A percentile compares a stretch with the other conserved stretches of the same genome.
phyloP scores from a whole-genome alignment of 208 protist species.

The Leptomonas seymouri region DNA sequence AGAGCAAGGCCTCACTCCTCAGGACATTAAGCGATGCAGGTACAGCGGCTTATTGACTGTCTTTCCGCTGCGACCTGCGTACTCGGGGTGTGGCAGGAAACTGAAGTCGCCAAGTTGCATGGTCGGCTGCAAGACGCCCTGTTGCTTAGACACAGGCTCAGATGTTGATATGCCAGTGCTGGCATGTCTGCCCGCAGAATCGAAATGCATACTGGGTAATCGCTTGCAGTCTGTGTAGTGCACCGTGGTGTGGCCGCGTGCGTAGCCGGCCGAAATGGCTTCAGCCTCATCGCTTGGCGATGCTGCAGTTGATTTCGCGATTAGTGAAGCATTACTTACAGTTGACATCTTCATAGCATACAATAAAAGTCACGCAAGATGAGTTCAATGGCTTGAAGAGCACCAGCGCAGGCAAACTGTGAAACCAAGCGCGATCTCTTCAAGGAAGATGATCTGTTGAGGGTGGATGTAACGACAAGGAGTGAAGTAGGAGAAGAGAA shows the following conservation, averaged over 20 bases:
- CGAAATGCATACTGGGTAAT: slow-evolving; percentile 21
- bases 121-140: background rate
- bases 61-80: slow-evolving; percentile 40
- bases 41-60: slow-evolving; percentile 61
- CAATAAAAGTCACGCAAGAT: too few relatives aligned
- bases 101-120: slow-evolving; percentile 46
- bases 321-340: background rate
- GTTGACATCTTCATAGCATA: background rate
- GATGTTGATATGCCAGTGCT: background rate
- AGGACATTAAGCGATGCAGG: slow-evolving; percentile 43
- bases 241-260: slow-evolving; percentile 19
- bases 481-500: too few relatives aligned
- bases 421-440: too few relatives aligned
- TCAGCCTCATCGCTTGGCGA: slow-evolving; percentile 13
- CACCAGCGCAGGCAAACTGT: too few relatives aligned
- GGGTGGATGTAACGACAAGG: too few relatives aligned
- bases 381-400: too few relatives aligned
- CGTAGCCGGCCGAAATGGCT: slow-evolving; percentile 28
- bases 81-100: slow-evolving; percentile 65
- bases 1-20: background rate
- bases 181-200: background rate
- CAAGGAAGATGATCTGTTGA: too few relatives aligned
- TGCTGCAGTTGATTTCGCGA: background rate
- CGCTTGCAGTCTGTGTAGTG: slow-evolving; percentile 53
- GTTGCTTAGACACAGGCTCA: background rate